Conservation (phyloP, 176 grass and related monocot species). For the Oryza meyeriana region DNA sequence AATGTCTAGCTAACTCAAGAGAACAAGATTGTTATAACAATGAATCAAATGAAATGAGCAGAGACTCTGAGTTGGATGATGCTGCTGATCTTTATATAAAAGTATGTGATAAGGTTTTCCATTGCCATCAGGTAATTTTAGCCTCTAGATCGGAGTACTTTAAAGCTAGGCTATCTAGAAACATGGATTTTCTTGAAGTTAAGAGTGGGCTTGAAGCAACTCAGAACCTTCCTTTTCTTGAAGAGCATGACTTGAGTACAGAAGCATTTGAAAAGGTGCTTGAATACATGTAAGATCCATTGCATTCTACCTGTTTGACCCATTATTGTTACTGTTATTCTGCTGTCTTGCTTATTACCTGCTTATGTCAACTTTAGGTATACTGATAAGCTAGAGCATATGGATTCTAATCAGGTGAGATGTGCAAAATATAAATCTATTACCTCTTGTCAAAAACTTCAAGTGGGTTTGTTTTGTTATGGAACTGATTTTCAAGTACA, state of each 20-base stretch:
- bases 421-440: background rate
- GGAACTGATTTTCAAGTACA: background rate
- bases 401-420: slow-evolving; percentile 69
- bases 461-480: background rate
- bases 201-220: slow-evolving; percentile 26
- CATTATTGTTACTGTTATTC: slow-evolving; percentile 8
- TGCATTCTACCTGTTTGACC: background rate
- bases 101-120: slow-evolving; percentile 70
- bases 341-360: background rate
- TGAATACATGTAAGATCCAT: slow-evolving; percentile 84
- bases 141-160: slow-evolving; percentile 96
- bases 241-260: slow-evolving; percentile 85
- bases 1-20: slow-evolving; percentile 51
- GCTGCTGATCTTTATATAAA: slow-evolving; percentile 80
- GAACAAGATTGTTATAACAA: slow-evolving; percentile 20
- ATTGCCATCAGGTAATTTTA: slow-evolving; percentile 83
- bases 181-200: slow-evolving; percentile 69
- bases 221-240: slow-evolving; percentile 61
- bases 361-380: slow-evolving; percentile 54
- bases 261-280: slow-evolving; percentile 95
- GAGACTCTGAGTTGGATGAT: slow-evolving; percentile 31
- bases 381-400: slow-evolving; percentile 73
- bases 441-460: background rate
- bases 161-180: slow-evolving; percentile 82
- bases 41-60: slow-evolving; percentile 19